Conservation (phyloP, 768 basidiomycete genomes). For the Termitomyces sp. region DNA sequence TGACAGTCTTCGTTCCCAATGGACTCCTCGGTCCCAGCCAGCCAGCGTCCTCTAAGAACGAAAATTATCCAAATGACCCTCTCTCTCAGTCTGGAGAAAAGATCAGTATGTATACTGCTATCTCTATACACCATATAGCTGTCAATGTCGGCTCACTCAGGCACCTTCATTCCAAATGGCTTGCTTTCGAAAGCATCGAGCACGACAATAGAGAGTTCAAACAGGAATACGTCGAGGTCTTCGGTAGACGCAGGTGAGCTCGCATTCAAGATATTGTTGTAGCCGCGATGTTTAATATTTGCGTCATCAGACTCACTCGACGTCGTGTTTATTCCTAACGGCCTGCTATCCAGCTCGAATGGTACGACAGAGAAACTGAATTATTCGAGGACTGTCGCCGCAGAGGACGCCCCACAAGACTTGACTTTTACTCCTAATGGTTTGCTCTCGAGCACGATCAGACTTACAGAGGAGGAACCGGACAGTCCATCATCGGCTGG, state of each 20-base stretch:
- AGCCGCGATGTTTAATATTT: background rate
- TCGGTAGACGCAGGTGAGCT: background rate
- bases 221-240: background rate
- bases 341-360: background rate
- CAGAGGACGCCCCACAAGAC: background rate
- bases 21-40: constrained; percentile 9
- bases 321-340: constrained; percentile 1
- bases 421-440: constrained; percentile 4
- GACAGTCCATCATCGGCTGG: background rate
- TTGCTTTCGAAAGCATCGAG: constrained; percentile 9
- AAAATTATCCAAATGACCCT: too few species aligned
- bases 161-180: constrained; percentile 14
- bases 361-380: background rate
- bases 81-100: background rate
- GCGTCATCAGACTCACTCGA: background rate
- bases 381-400: background rate
- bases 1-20: constrained; percentile 17
- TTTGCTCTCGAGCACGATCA: constrained; percentile 2
- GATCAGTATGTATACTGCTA: background rate
- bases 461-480: background rate
- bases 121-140: background rate
- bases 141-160: background rate
- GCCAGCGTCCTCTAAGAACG: too few species aligned
- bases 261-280: background rate
- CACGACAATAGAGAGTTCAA: background rate